Percentiles rank a stretch among this genome's conserved stretches.
Conservation (phyloP, 176 grass and related monocot species). For the Poa annua region DNA sequence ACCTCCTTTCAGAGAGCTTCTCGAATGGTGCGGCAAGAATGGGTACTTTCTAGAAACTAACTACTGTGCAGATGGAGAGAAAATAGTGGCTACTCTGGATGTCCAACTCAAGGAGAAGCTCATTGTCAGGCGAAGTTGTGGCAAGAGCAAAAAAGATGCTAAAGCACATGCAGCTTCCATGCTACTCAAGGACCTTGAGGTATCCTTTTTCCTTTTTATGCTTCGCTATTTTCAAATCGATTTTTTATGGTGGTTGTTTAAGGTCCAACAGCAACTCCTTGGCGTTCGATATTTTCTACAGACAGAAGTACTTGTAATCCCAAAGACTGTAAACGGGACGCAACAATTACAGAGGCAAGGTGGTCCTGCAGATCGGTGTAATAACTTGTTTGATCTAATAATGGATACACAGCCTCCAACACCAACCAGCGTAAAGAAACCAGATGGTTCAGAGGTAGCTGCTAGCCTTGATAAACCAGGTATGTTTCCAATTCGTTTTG, state of each 20-base stretch:
- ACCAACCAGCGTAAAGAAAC: slow-evolving; percentile 27
- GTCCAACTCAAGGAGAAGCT: slow-evolving; percentile 73
- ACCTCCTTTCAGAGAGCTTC: slow-evolving; percentile 72
- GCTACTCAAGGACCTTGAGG: slow-evolving; percentile 81
- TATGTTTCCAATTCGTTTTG: slow-evolving; percentile 19
- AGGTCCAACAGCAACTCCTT: slow-evolving; percentile 9
- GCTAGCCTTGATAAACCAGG: slow-evolving; percentile 49
- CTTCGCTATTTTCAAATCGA: slow-evolving; percentile 27
- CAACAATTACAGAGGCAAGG: slow-evolving; percentile 43
- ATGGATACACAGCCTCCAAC: slow-evolving; percentile 48
- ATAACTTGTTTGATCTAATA: slow-evolving; percentile 35
- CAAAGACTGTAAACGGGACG: slow-evolving; percentile 49
- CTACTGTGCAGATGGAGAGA: slow-evolving; percentile 59
- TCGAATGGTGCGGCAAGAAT: slow-evolving; percentile 62
- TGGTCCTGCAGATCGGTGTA: slow-evolving; percentile 24
- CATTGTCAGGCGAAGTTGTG: slow-evolving; percentile 56
- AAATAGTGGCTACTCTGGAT: slow-evolving; percentile 56
- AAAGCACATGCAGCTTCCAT: slow-evolving; percentile 83
- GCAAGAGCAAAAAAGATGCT: slow-evolving; percentile 72
- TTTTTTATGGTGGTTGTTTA: slow-evolving; percentile 17
- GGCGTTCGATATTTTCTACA: slow-evolving; percentile 39
- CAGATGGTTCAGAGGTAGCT: slow-evolving; percentile 1
- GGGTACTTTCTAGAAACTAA: slow-evolving; percentile 68
- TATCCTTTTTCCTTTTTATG: slow-evolving; percentile 36
- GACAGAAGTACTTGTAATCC: slow-evolving; percentile 55